Base-by-base conservation (phyloP, 1,139 yeast genomes). In the Hyphopichia pseudoburtonii region DNA sequence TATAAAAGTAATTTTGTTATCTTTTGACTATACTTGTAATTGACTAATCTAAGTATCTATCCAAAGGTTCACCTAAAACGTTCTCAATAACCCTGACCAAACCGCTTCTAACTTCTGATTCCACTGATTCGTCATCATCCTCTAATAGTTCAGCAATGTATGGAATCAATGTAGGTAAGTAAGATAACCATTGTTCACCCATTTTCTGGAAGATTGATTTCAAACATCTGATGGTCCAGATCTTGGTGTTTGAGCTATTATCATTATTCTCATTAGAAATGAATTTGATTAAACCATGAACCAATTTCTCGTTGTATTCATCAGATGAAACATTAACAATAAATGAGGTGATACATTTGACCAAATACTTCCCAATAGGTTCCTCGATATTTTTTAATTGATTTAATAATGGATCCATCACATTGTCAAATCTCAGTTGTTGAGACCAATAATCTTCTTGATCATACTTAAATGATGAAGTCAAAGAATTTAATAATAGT, bases 391-490 rank as follows among this genome's bases (percentile, higher is more conserved):
- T 77, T 7, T 66, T 54, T 43, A 90, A 69, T 64, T 89, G 96
- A 16, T 65, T 64, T 42, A 86, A 66, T 41, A 94, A 71, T 12
- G 85, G 76, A 24, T 60, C 67, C 16, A 81, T 74, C 28, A 89
- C 74, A 42, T 79, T 65, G 33, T 86, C 95, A 56, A 89, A 92
- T 57, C 97, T 78, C 28, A 87, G 80, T 42, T 84, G 85, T 36
- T 89, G 81, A 40, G 86, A 84, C 97, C 98, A 92, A 66, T 86
- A 92, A 55, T 92, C 97, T 51, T 86, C 95, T 55, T 85, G 86
- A 54, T 90, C 97, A 54, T 81, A 85, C 52, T 82, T 87, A 69
- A 90, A 88, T 2, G 96, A 82, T 1, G 87, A 73, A 1, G 82
- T 78, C 44, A 90, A 66, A 0, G 96, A 81, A 45, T 78, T 82